Evolutionary conservation across 1,284 basidiomycete species (phyloP), one percentile per base, ranked within the genome.

Genomic region (Microbotryomycetes sp.): DNA sequence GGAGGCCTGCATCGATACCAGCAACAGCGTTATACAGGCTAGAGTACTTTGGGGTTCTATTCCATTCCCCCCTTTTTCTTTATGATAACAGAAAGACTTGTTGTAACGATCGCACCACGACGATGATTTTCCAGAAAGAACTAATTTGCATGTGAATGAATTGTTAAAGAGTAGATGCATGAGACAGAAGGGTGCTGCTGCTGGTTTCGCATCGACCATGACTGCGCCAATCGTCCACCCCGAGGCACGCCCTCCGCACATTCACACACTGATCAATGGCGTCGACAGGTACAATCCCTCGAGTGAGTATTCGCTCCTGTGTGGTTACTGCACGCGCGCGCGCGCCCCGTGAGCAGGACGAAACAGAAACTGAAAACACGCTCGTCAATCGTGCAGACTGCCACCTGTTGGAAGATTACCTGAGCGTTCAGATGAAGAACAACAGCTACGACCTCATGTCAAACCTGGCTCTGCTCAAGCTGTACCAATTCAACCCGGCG

Each of bases 401-500:
- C 9, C 65, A 66, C 55, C 29, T 66, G 28, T 56, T 66, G 35
- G 65, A 66, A 45, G 65, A 66, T 47, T 66, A 66, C 62, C 56
- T 66, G 61, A 66, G 54, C 58, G 15, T 30, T 24, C 66, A 68
- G 45, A 56, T 68, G 27, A 35, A 56, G 16, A 52, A 52, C 52
- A 52, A 53, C 27, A 47, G 52, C 45, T 68, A 68, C 56, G 66
- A 68, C 57, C 50, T 63, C 15, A 58, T 63, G 27, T 60, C 66
- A 27, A 68, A 68, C 59, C 61, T 68, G 51, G 66, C 66, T 35
- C 61, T 68, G 27, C 58, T 68, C 58, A 68, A 68, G 52, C 59
- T 68, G 52, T 68, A 68, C 51, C 57, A 65, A 41, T 68, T 68
- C 61, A 68, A 68, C 57, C 66, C 66, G 13, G 26, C 61, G 9